These are phyloP conservation scores for Phytophthora sp. DNA, from an alignment of 352 stramenopile genomes.

Conservation along the genomic window DNA sequence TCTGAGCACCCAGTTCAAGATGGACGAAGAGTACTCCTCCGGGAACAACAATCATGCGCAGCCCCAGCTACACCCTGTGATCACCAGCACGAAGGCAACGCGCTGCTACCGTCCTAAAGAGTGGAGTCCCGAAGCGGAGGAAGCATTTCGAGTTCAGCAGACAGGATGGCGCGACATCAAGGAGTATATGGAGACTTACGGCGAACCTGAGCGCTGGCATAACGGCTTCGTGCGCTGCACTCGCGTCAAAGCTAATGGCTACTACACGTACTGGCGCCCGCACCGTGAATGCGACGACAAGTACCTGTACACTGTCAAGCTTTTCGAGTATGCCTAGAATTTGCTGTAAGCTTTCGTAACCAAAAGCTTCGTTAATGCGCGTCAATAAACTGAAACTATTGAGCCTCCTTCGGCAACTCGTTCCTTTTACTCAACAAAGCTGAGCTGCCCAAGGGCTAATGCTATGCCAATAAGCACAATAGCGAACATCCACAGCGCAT, in stretches of 20 bases:
- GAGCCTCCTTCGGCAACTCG: neutral
- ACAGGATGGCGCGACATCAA: slow-evolving; percentile 78
- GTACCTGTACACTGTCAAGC: slow-evolving; percentile 79
- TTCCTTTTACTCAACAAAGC: slow-evolving; percentile 33
- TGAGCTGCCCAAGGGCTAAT: slow-evolving; percentile 38
- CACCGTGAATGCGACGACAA: slow-evolving; percentile 84
- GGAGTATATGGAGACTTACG: slow-evolving; percentile 83
- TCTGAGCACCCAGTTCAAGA: slow-evolving; percentile 51
- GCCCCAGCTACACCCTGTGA: slow-evolving; percentile 36
- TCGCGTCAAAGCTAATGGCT: slow-evolving; percentile 81
- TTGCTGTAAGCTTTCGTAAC: neutral
- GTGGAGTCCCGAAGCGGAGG: slow-evolving; percentile 70
- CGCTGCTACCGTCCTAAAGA: slow-evolving; percentile 73
- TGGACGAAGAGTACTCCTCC: slow-evolving; percentile 53
- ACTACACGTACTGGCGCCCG: slow-evolving; percentile 83
- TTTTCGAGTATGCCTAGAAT: slow-evolving; percentile 75
- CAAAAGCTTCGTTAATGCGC: slow-evolving; percentile 6
- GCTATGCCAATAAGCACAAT: slow-evolving; percentile 44
- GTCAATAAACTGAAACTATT: slow-evolving; percentile 19
- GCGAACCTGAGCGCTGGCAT: slow-evolving; percentile 71
- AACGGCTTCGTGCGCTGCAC: slow-evolving; percentile 84
- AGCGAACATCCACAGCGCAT: slow-evolving; percentile 43
- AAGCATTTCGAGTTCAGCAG: slow-evolving; percentile 80
- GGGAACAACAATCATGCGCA: slow-evolving; percentile 28
- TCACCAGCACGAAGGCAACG: slow-evolving; percentile 59